Percentiles rank a stretch among this genome's conserved stretches.
phyloP scores from a whole-genome alignment of 2,329 filamentous ascomycete genomes.

The Pseudocercospora cruenta region DNA sequence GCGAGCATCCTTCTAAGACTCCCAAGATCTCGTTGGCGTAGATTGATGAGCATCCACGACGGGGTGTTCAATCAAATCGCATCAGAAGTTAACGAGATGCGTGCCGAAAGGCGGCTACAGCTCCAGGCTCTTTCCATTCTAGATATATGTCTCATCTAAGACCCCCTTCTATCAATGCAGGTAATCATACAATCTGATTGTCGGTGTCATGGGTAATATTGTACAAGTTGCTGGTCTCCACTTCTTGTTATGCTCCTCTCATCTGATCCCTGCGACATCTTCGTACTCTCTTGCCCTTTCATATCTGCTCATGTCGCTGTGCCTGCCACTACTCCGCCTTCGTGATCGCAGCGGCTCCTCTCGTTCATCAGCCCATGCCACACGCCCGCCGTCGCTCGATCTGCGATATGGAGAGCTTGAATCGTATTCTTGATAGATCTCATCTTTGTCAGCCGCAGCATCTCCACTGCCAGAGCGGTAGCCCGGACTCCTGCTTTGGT shows the following conservation, averaged over 20 bases:
- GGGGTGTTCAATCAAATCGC: no score
- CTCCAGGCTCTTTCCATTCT: neutral
- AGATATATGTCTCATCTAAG: neutral
- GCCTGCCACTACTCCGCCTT: constrained; percentile 7
- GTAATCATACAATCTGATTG: neutral
- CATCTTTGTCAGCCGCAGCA: constrained; percentile 2
- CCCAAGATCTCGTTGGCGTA: neutral
- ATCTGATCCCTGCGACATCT: constrained; percentile 1
- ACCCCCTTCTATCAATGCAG: neutral
- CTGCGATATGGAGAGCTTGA: constrained; percentile 13
- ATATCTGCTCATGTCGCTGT: constrained; percentile 19
- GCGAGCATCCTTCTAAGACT: neutral
- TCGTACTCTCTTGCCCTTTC: constrained; percentile 15
- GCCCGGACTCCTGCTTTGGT: neutral
- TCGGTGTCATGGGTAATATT: neutral
- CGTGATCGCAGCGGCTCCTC: neutral
- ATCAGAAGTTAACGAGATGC: neutral
- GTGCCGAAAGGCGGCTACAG: neutral
- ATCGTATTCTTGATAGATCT: neutral
- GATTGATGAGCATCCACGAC: no score
- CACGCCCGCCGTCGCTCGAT: constrained; percentile 11
- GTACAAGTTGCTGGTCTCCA: neutral
- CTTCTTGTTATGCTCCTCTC: neutral
- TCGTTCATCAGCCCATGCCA: neutral
- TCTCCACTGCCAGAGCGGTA: neutral